phyloP scores from a whole-genome alignment of 2,329 filamentous ascomycete species.

The Coniochaeta sp. region DNA sequence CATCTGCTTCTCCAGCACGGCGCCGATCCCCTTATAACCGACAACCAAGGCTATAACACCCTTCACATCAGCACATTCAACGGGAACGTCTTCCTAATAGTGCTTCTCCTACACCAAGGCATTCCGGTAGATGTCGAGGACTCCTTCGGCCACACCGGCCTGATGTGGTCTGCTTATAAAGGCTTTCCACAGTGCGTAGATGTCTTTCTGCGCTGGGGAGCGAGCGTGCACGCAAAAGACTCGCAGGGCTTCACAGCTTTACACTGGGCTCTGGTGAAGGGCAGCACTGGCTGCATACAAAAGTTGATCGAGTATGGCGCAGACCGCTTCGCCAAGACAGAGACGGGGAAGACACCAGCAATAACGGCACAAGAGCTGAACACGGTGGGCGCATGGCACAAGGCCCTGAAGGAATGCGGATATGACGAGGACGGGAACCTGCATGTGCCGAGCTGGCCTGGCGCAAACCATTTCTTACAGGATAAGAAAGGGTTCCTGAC shows the following conservation, averaged over 20 bases:
- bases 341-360: slow-evolving; percentile 82
- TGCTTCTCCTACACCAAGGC: slow-evolving; percentile 86
- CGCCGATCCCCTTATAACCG: slow-evolving; percentile 85
- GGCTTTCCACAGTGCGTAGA: slow-evolving; percentile 90
- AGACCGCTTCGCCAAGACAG: slow-evolving; percentile 84
- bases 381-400: slow-evolving; percentile 72
- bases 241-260: slow-evolving; percentile 91
- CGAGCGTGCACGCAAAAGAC: slow-evolving; percentile 82
- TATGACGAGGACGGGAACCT: slow-evolving; percentile 73
- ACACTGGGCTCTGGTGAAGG: slow-evolving; percentile 95
- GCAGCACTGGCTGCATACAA: slow-evolving; percentile 79
- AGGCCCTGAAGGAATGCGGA: slow-evolving; percentile 74
- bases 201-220: slow-evolving; percentile 87
- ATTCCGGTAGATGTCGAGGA: slow-evolving; percentile 91
- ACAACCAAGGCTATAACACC: slow-evolving; percentile 96
- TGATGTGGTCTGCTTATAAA: slow-evolving; percentile 99
- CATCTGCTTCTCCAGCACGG: slow-evolving; percentile 86
- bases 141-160: slow-evolving; percentile 79
- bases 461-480: slow-evolving; percentile 64
- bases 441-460: slow-evolving; percentile 62
- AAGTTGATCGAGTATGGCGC: slow-evolving; percentile 94
- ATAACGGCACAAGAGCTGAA: slow-evolving; percentile 87
- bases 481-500: slow-evolving; percentile 72
- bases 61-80: slow-evolving; percentile 96
- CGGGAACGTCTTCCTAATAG: slow-evolving; percentile 84